A percentile compares a stretch with the other conserved stretches of the same genome.
Evolutionary conservation across 192 early-diverging fungal genomes (phyloP).

Genomic region (Podila minutissima): DNA sequence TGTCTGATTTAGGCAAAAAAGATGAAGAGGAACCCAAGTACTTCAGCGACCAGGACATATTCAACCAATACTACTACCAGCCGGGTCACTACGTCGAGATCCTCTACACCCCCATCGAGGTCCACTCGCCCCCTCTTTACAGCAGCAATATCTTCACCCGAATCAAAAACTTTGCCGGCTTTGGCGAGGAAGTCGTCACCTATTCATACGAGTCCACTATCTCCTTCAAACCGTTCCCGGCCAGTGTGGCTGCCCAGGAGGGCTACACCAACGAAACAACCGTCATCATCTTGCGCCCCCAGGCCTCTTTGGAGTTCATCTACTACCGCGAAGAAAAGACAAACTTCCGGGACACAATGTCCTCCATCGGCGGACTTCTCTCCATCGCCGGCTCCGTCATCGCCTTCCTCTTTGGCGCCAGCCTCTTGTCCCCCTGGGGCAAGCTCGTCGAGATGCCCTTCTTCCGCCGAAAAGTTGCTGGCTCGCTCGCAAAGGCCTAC

Average conservation of each 20-base stretch:
- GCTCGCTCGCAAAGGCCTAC: constrained; percentile 24
- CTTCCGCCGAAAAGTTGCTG: constrained; percentile 18
- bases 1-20: no score
- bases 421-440: constrained; percentile 34
- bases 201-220: constrained; percentile 12
- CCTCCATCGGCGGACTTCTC: constrained; percentile 29
- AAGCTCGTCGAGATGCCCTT: constrained; percentile 16
- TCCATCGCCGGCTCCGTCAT: constrained; percentile 17
- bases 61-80: constrained; percentile 18
- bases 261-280: constrained; percentile 8
- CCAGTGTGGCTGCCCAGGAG: background rate
- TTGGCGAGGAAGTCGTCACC: background rate
- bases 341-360: constrained; percentile 23
- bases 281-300: constrained; percentile 27
- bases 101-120: constrained; percentile 13
- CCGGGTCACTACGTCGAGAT: constrained; percentile 37
- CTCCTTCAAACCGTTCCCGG: constrained; percentile 2
- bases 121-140: background rate
- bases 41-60: background rate
- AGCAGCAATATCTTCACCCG: background rate
- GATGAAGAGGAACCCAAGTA: no score
- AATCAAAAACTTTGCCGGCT: constrained; percentile 15
- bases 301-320: background rate
- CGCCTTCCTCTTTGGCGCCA: constrained; percentile 38
- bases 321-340: constrained; percentile 22